Evolutionary conservation across 805 yeast species (phyloP), one percentile per base, ranked within the genome.

Genomic region (Scheffersomyces amazonensis): DNA sequence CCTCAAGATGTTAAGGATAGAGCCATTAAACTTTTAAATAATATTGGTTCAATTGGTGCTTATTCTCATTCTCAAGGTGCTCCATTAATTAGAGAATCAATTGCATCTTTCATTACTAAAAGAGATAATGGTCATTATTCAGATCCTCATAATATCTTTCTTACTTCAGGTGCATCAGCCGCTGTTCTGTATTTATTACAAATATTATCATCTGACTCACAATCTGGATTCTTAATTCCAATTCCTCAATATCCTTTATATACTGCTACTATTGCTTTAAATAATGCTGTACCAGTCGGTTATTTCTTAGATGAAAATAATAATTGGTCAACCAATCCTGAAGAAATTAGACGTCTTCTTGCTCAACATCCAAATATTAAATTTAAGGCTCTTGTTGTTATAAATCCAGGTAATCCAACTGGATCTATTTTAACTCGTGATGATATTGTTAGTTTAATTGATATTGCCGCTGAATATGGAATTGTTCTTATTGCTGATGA

Each of bases 361-460:
- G 71, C 86, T 16, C 44, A 50, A 13, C 58, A 59, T 2, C 63
- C 76, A 24, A 87, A 84, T 2, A 62, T 86, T 20, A 69, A 64
- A 10, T 83, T 93, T 46, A 79, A 87, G 52, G 82, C 91, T 42
- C 66, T 95, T 38, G 98, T 91, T 2, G 87, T 93, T 12, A 93
- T 93, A 55, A 93, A 93, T 67, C 99, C 99, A 2, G 98, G 99
- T 41, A 93, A 93, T 64, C 99, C 99, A 46, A 93, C 99, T 0
- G 99, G 99, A 31, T 77, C 96, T 1, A 80, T 89, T 38, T 70
- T 93, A 41, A 61, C 76, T 8, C 71, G 69, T 35, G 76, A 75
- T 4, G 80, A 82, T 45, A 88, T 93, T 54, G 78, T 71, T 30
- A 83, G 81, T 31, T 74, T 93, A 38, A 70, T 93, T 41, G 71